Evolutionary conservation across 1,284 basidiomycete genomes (phyloP), one percentile per base, ranked within the genome.

Genomic region (Trichosporon coremiiforme): DNA sequence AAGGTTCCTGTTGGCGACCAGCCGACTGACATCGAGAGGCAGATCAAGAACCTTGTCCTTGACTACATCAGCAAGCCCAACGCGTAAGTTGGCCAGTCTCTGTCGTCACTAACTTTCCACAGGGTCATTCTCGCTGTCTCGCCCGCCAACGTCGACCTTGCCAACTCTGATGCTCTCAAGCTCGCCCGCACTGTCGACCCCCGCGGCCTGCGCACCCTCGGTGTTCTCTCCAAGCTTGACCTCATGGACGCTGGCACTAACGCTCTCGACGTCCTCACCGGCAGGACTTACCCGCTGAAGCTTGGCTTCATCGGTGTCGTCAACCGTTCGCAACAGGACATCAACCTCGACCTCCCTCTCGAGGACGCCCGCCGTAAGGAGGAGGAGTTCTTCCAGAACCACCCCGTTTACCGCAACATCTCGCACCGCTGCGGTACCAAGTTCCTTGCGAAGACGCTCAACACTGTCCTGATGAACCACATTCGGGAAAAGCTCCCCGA

Each of bases 231-330:
- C 33, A 99, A 99, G 85, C 89, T 99, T 64, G 96, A 99, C 84
- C 88, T 99, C 53, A 99, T 99, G 96, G 96, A 98, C 80, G 94
- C 95, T 12, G 96, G 96, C 50, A 99, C 96, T 35, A 97, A 99
- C 81, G 96, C 96, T 12, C 86, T 96, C 63, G 97, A 99, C 82
- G 91, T 98, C 76, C 88, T 99, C 64, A 98, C 94, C 0, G 96
- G 96, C 45, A 90, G 95, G 72, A 91, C 98, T 62, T 99, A 99
- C 83, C 96, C 96, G 60, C 89, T 99, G 76, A 98, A 98, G 84
- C 88, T 99, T 17, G 96, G 96, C 50, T 99, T 99, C 84, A 96
- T 98, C 75, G 96, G 96, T 36, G 91, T 98, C 35, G 96, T 99
- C 70, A 98, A 98, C 82, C 90, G 96, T 67, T 95, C 93, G 76